Evolutionary conservation across 495 filamentous ascomycete genomes (phyloP).

Genomic region (Podospora fimiseda): DNA sequence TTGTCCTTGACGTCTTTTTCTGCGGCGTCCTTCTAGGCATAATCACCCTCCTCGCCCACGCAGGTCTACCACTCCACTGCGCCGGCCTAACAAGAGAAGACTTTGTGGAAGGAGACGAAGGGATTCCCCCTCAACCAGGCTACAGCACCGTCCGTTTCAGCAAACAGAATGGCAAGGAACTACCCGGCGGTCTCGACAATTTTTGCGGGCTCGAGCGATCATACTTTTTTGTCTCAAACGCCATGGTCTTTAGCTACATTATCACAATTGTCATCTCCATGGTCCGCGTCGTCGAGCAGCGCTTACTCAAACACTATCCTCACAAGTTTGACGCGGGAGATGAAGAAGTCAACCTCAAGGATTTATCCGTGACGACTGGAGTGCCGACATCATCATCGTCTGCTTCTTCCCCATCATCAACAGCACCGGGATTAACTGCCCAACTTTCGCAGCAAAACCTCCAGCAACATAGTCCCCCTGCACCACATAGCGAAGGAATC

Average conservation of each 20-base stretch:
- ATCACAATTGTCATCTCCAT: conserved; percentile 25
- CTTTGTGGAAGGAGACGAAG: conserved; percentile 18
- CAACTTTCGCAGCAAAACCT: neutral
- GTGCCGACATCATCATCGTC: conserved; percentile 3
- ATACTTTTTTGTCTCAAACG: conserved; percentile 28
- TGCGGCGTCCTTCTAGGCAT: conserved; percentile 24
- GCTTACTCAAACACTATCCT: conserved; percentile 17
- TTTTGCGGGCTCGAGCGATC: conserved; percentile 31
- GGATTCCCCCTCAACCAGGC: conserved; percentile 5
- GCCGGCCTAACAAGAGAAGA: conserved; percentile 26
- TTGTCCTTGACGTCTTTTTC: conserved; percentile 26
- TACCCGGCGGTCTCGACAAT: conserved; percentile 28
- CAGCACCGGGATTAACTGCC: neutral
- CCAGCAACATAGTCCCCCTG: neutral
- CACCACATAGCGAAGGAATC: conserved; percentile 28
- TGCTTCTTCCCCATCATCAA: too few relatives aligned
- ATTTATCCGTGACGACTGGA: conserved; percentile 5
- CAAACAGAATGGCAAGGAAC: conserved; percentile 8
- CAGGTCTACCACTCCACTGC: conserved; percentile 33
- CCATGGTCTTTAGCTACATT: conserved; percentile 36
- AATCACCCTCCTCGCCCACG: conserved; percentile 26
- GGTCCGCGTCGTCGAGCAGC: conserved; percentile 27
- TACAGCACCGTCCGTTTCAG: conserved; percentile 26
- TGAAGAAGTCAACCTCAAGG: conserved; percentile 22
- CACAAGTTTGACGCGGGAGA: conserved; percentile 21